Percentiles rank a stretch among this genome's conserved stretches.
phyloP scores from a whole-genome alignment of 2,329 filamentous ascomycete species.

The Aspergillus eucalypticola region DNA sequence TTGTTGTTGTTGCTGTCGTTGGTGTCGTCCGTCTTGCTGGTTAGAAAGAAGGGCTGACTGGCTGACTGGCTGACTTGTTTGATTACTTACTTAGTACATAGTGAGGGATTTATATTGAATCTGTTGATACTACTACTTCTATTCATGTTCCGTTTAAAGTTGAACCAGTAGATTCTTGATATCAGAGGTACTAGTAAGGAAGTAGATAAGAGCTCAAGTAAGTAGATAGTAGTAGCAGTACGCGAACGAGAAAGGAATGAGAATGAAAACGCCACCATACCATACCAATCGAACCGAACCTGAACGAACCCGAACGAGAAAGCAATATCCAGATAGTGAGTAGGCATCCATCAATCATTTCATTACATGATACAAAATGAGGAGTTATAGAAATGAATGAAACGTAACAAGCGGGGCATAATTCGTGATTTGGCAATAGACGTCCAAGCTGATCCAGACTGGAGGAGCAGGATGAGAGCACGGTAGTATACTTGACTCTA shows the following conservation, averaged over 20 bases:
- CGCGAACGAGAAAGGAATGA: background rate
- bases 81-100: background rate
- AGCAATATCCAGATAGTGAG: background rate
- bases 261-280: background rate
- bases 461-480: background rate
- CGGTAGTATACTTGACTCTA: background rate
- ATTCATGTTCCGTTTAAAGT: too few species aligned
- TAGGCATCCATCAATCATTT: background rate
- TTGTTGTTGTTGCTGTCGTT: background rate
- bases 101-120: background rate
- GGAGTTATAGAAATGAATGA: background rate
- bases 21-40: background rate
- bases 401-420: background rate
- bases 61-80: background rate
- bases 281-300: background rate
- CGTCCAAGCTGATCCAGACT: too few species aligned
- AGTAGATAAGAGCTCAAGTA: too few species aligned
- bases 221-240: background rate
- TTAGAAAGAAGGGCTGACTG: background rate
- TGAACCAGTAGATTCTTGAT: background rate
- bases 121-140: background rate
- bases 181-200: background rate
- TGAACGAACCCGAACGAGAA: background rate
- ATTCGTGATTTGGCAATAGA: background rate
- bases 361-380: background rate